Evolutionary conservation across 257 asterid species (phyloP), one percentile per base, ranked within the genome.

Genomic region (Buddleja alternifolia): DNA sequence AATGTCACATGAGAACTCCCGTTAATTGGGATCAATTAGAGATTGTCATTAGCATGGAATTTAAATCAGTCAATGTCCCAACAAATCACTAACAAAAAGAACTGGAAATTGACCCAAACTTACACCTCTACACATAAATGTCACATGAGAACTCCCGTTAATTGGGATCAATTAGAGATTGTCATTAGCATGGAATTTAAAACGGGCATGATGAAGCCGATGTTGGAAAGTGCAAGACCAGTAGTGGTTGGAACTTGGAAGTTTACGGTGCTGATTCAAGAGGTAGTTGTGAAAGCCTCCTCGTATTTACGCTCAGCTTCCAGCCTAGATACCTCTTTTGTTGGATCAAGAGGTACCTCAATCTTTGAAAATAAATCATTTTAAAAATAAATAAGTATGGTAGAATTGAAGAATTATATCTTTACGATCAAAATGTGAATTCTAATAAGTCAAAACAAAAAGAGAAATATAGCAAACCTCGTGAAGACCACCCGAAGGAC

Each of bases 311-410:
- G 92, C 82, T 94, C 99, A 39, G 86, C 78, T 63, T 83, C 53
- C 74, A 91, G 55, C 76, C 96, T 89, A 16, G 96, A 83, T 23
- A 94, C 83, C 76, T 94, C 99, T 80, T 86, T 89, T 23, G 97
- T 94, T n/a, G 99, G 99, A 81, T 94, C 99, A 66, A 80, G 78
- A 48, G 97, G 93, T 63, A 82, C 84, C 85, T 94, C 97, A 32
- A 87, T 72, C 99, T 94, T 71, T 73, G 67, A 58, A 19, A 60
- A 25, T 5, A 36, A 72, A 41, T 67, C 0, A 23, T n/a, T 39
- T 42, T 77, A 68, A 83, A 71, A 60, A 42, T 6, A 37, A 60
- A 76, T 19, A 67, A 71, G 32, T 46, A 36, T 8, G 32, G 15
- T 24, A 67, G 53, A 21, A 59, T 36, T 24, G 57, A 53, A 6